Evolutionary conservation across 2,329 filamentous ascomycete genomes (phyloP), one percentile per base, ranked within the genome.

Genomic region (Calonectria pseudoturangicola): DNA sequence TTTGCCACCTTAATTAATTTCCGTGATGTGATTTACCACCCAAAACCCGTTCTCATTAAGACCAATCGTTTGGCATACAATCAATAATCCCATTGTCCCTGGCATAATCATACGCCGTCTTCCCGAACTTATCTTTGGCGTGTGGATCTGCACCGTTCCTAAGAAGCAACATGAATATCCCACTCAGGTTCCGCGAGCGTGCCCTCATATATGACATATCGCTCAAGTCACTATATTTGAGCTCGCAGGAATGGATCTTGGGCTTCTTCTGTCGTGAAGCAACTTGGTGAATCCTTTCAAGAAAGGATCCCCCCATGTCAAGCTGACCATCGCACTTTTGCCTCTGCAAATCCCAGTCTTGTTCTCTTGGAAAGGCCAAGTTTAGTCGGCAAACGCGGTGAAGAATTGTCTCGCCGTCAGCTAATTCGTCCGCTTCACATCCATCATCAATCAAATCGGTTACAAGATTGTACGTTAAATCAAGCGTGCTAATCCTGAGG

Each of bases 321-420:
- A 54, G 30, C 18, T 54, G 21, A 25, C 47, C 28, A 25, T 66
- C 36, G 25, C 64, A 54, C 64, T 28, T 9, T 28, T 27, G 21
- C 16, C 36, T 27, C 30, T 66, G 43, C 15, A 41, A 18, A 21
- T 54, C 30, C 64, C 64, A 66, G 16, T 66, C 64, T 15, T 54
- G 21, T 30, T 54, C 18, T 16, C 16, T 45, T 3, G 64, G 64
- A 9, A 51, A 41, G 27, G 16, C n/a, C 33, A 54, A 13, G 21
- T 27, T 41, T 13, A 66, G 27, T 30, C 39, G 48, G 33, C 48
- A 66, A 25, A 56, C 39, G 10, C 48, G 64, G 10, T 66, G 64
- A 9, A 66, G 64, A n/a, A 66, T 54, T 6, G 64, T 66, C 27
- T 51, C 64, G 10, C 64, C 64, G 33, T 43, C 25, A 36, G 25